Base-by-base conservation (phyloP, 2,329 filamentous ascomycete species). In the Trichoderma pleuroti region DNA sequence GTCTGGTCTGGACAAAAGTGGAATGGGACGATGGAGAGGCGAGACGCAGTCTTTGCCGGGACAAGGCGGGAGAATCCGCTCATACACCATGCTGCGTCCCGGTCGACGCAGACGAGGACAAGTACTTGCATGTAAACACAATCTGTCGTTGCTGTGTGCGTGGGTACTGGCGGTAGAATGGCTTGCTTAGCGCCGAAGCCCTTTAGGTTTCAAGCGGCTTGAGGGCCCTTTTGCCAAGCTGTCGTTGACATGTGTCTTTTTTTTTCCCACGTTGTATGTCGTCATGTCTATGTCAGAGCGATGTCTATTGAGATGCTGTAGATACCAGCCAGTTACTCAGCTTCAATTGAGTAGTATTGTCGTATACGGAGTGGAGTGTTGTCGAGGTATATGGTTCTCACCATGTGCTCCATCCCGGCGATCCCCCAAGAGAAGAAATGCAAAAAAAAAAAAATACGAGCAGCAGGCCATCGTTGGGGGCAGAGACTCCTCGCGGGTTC, bases 121-220 rank as follows among this genome's bases (percentile, higher is more conserved):
- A 32, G 56, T 16, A 16, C 42, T 18, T 21, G 30, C 56, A 34
- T 59, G 56, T 59, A 59, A 30, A 32, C 56, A 21, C 16, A 21
- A 34, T 34, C 24, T 21, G 16, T 59, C 30, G 28, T 59, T 30
- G 16, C 28, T 21, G 56, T 52, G 46, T 52, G 28, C 46, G 21
- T 54, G n/a, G 62, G 30, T 46, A 32, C 62, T 32, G 36, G 5
- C 52, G 14, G 62, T 34, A 59, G 46, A 52, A 52, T 30, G 56
- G 61, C 42, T 64, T 52, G 61, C n/a, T 46, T 63, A 60, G 62
- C 62, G 62, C 62, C 21, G 62, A 64, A 18, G 42, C 42, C n/a
- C n/a, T 52, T 49, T 28, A 8, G 39, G 42, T 49, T 32, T 34
- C 46, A 24, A 21, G n/a, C 46, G 18, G 26, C 36, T 42, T 62